Evolutionary conservation across 495 filamentous ascomycete species (phyloP).

Genomic region (Emericellopsis terricola): DNA sequence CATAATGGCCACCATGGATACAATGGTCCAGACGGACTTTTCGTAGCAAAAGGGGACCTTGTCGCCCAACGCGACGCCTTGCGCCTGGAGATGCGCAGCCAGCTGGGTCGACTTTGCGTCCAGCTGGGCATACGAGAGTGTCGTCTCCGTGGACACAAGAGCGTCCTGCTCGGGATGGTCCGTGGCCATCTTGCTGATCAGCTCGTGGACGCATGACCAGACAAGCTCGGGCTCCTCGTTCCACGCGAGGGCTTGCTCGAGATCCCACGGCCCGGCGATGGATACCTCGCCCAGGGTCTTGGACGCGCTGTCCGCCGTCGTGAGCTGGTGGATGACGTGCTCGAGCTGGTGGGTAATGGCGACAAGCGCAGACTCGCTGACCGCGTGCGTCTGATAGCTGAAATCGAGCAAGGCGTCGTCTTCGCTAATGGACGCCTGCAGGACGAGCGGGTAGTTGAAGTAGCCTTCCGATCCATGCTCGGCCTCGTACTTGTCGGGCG

Average conservation of each 20-base stretch:
- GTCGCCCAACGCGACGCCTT: slow-evolving; percentile 34
- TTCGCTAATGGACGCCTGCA: neutral
- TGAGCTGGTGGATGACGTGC: slow-evolving; percentile 3
- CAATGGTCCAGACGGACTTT: slow-evolving; percentile 24
- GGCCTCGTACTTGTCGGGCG: neutral
- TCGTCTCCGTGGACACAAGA: neutral
- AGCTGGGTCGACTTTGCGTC: too few relatives aligned
- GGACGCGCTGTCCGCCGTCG: neutral
- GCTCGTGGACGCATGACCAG: slow-evolving; percentile 1
- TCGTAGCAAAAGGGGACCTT: slow-evolving; percentile 41
- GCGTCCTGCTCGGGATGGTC: neutral
- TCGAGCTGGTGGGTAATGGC: slow-evolving; percentile 8
- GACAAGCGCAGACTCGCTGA: slow-evolving; percentile 5
- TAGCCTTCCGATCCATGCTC: neutral
- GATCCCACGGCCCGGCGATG: neutral
- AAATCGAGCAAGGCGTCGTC: neutral
- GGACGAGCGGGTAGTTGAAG: neutral
- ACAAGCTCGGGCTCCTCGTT: neutral
- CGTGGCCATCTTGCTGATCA: neutral
- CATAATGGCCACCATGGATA: neutral
- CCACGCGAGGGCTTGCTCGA: neutral
- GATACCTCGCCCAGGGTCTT: neutral
- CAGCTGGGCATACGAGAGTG: too few relatives aligned
- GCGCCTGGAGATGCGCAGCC: too few relatives aligned
- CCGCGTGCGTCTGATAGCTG: slow-evolving; percentile 4